phyloP scores from a whole-genome alignment of 768 basidiomycete species.

The Lyophyllum semitale region DNA sequence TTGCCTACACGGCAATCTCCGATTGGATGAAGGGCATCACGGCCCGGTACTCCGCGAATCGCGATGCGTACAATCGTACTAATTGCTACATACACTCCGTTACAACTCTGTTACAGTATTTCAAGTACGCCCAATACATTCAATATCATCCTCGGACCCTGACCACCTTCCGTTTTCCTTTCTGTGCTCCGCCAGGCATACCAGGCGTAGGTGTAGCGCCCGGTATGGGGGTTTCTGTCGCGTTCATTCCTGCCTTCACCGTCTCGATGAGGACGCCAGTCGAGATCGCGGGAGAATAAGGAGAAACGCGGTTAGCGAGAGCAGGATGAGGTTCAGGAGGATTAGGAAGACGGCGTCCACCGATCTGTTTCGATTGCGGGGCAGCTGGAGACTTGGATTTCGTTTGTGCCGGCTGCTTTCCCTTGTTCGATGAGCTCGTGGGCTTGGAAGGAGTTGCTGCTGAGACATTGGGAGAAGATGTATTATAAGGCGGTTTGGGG shows the following conservation, averaged over 20 bases:
- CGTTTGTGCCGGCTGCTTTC: conserved; percentile 49
- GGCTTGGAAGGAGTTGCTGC: conserved; percentile 31
- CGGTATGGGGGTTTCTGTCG: conserved; percentile 50
- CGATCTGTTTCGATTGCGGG: conserved; percentile 28
- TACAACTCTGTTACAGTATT: conserved; percentile 1
- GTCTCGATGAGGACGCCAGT: conserved; percentile 81
- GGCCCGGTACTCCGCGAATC: conserved; percentile 2
- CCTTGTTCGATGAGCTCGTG: conserved; percentile 41
- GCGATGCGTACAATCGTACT: too few species aligned
- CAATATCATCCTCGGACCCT: conserved; percentile 58
- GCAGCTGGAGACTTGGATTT: conserved; percentile 46
- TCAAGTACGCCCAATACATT: background rate
- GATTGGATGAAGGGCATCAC: background rate
- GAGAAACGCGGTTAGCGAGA: conserved; percentile 72
- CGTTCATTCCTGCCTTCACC: conserved; percentile 84
- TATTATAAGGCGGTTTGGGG: conserved; percentile 64
- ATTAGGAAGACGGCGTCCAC: conserved; percentile 56
- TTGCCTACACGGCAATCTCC: conserved; percentile 19
- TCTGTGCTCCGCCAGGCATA: conserved; percentile 48
- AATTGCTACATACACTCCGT: background rate
- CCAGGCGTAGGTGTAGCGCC: conserved; percentile 36
- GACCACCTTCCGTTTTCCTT: conserved; percentile 82
- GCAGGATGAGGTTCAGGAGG: conserved; percentile 80
- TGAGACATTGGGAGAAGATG: conserved; percentile 26
- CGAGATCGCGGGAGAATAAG: conserved; percentile 78